Evolutionary conservation across 129 eudicot genomes (phyloP), one percentile per base, ranked within the genome.

Genomic region (Chrysanthemum seticuspe): DNA sequence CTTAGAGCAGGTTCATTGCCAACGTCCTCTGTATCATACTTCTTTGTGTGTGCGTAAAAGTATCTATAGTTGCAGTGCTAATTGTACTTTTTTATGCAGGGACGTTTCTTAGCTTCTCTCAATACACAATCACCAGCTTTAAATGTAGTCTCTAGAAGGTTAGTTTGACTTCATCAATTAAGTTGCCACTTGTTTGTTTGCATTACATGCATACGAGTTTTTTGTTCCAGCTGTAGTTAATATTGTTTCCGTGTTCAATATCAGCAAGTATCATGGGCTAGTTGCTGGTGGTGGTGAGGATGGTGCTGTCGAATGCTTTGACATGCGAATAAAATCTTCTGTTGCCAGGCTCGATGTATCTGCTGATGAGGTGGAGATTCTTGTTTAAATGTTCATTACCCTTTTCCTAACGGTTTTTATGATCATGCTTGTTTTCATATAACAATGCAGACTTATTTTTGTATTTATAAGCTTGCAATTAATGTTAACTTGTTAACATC

Each of bases 141-240:
- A 54, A 94, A 90, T 90, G 97, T 88, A 50, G 98, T 94, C 40
- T 84, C 96, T 60, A 82, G 96, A 78, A 94, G 98, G 98, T 94
- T 76, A 62, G 89, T 76, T 75, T 40, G 40, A 63, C 45, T 63
- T 78, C 68, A 14, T 59, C 14, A 45, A 68, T 40, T 14, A 47
- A 64, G 8, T 52, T 10, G 13, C 34, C 54, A 54, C 25, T 49
- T 61, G 16, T 65, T 70, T 54, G 62, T 19, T 74, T n/a, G 14
- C 52, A 52, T 13, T 52, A 36, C 11, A 29, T 48, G 12, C 15
- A 34, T 31, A 61, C 31, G 13, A 6, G 64, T 13, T 13, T 49
- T 48, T 73, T 49, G 64, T 62, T 68, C 76, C 18, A 70, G 50
- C 68, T 79, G 13, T 72, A 59, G 67, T 70, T 70, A 57, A 40